phyloP scores from a whole-genome alignment of 2,329 filamentous ascomycete genomes.

The Passalora sequoiae region DNA sequence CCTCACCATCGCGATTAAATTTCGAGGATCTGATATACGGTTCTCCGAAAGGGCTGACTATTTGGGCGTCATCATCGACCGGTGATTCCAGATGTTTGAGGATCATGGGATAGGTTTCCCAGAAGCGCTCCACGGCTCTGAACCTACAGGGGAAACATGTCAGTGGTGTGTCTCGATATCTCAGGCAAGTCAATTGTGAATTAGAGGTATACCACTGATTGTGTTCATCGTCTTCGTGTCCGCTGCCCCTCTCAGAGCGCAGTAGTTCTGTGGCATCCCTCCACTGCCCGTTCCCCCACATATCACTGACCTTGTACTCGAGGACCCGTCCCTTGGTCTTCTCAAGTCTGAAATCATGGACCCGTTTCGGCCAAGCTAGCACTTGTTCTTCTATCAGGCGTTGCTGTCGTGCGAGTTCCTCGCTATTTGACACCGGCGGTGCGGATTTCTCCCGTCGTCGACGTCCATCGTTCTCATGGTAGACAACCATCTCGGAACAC shows the following conservation, averaged over 20 bases:
- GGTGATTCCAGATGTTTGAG: too few species aligned
- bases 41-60: neutral
- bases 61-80: neutral
- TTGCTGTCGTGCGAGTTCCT: too few species aligned
- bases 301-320: slow-evolving; percentile 1
- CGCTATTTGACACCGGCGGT: too few species aligned
- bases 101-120: too few species aligned
- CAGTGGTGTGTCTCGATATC: neutral
- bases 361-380: neutral
- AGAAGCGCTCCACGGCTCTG: too few species aligned
- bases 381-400: too few species aligned
- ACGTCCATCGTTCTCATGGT: too few species aligned
- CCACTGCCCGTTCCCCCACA: neutral
- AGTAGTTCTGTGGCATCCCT: neutral
- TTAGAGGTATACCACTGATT: neutral
- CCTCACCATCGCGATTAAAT: neutral
- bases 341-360: slow-evolving; percentile 1
- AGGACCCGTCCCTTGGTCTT: neutral
- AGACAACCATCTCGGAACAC: too few species aligned
- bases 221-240: neutral
- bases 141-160: too few species aligned
- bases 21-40: neutral
- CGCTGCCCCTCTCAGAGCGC: neutral
- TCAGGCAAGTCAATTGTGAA: neutral
- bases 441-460: too few species aligned